phyloP scores from a whole-genome alignment of 768 basidiomycete genomes.

The Leccinellum luteum region DNA sequence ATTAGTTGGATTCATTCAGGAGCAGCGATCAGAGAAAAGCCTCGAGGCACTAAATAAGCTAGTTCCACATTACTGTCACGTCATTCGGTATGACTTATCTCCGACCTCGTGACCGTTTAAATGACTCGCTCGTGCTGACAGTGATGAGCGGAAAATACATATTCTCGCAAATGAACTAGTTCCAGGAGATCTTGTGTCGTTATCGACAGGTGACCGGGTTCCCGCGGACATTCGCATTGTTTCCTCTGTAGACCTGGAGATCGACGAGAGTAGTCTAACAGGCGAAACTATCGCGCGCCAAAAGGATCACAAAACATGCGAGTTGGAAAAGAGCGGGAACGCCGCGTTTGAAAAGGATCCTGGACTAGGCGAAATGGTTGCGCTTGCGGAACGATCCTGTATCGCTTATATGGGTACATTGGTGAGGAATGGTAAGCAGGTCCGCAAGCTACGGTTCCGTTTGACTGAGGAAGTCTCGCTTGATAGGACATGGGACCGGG shows the following conservation, averaged over 20 bases:
- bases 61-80: constrained; percentile 94
- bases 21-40: constrained; percentile 91
- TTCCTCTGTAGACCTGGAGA: constrained; percentile 81
- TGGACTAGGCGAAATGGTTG: constrained; percentile 40
- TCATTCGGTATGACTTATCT: constrained; percentile 52
- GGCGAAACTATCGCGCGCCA: constrained; percentile 84
- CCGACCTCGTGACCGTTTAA: background rate
- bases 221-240: constrained; percentile 90
- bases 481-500: constrained; percentile 72
- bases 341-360: constrained; percentile 24
- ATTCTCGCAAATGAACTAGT: constrained; percentile 97
- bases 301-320: constrained; percentile 62
- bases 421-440: constrained; percentile 72
- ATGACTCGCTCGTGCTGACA: background rate
- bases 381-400: constrained; percentile 82
- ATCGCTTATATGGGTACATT: constrained; percentile 96
- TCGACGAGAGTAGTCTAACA: constrained; percentile 94
- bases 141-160: constrained; percentile 60
- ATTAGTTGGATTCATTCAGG: constrained; percentile 90
- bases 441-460: background rate
- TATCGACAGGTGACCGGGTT: constrained; percentile 89
- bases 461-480: constrained; percentile 1
- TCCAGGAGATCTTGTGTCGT: constrained; percentile 88
- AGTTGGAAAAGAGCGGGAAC: constrained; percentile 33
- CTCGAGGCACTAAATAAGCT: constrained; percentile 95